phyloP scores from a whole-genome alignment of 768 basidiomycete genomes.

The Suillus lakei region DNA sequence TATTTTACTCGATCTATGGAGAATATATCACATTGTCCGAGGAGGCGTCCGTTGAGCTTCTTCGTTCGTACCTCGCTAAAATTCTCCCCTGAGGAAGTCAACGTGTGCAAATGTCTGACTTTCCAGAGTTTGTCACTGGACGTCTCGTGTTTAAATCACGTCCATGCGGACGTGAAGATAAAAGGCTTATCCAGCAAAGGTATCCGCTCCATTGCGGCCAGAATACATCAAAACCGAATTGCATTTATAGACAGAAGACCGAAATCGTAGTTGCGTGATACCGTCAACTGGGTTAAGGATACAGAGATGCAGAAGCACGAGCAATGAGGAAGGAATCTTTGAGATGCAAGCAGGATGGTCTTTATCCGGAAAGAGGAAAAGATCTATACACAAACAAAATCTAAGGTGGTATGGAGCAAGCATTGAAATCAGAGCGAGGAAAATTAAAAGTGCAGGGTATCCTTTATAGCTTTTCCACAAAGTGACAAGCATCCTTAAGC shows the following conservation, averaged over 20 bases:
- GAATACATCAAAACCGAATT: neutral
- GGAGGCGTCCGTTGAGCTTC: neutral
- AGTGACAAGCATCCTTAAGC: constrained; percentile 23
- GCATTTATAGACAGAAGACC: neutral
- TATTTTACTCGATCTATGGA: neutral
- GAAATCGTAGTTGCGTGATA: neutral
- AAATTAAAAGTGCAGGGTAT: neutral
- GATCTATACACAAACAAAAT: neutral
- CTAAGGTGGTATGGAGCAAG: neutral
- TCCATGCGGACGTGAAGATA: neutral
- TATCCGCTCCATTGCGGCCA: neutral
- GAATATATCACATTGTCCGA: neutral
- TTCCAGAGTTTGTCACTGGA: neutral
- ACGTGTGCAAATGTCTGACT: neutral
- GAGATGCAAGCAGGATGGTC: neutral
- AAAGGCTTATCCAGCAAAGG: neutral
- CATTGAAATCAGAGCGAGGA: neutral
- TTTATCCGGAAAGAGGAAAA: neutral
- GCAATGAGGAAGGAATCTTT: neutral
- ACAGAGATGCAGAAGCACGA: neutral
- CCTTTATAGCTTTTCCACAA: constrained; percentile 6
- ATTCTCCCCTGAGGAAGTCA: neutral
- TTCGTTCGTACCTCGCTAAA: neutral
- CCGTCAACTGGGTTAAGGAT: neutral
- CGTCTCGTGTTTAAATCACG: neutral